A percentile compares a stretch with the other conserved stretches of the same genome.
These are phyloP conservation scores for Fusarium sterilihyphosum DNA, from an alignment of 2,329 filamentous ascomycete species.

Conservation along the genomic window DNA sequence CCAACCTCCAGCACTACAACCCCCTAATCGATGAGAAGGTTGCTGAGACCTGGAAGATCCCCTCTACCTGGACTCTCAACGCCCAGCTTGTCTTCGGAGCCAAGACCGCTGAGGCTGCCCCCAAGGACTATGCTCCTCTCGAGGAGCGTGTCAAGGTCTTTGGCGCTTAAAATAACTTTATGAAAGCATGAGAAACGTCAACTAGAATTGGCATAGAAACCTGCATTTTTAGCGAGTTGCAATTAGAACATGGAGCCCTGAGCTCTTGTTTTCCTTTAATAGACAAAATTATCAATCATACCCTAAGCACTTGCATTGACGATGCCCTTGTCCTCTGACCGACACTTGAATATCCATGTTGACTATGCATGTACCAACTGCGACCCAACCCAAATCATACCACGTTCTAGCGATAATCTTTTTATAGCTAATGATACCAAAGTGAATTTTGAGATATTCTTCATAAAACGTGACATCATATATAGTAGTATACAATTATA, in stretches of 20 bases:
- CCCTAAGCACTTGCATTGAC: neutral
- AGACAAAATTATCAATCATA: neutral
- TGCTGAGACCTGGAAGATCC: slow-evolving; percentile 73
- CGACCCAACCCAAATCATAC: neutral
- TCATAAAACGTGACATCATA: neutral
- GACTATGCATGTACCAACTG: neutral
- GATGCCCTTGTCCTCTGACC: neutral
- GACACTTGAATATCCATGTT: neutral
- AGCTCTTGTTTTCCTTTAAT: neutral
- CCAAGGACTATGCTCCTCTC: slow-evolving; percentile 72
- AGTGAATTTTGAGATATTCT: neutral
- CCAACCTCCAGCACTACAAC: slow-evolving; percentile 95
- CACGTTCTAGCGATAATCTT: neutral
- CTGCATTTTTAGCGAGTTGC: slow-evolving; percentile 26
- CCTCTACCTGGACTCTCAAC: slow-evolving; percentile 77
- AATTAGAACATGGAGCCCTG: slow-evolving; percentile 7
- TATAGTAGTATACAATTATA: slow-evolving; percentile 20
- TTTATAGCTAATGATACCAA: neutral
- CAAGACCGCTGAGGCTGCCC: slow-evolving; percentile 62
- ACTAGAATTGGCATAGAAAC: neutral
- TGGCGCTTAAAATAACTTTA: slow-evolving; percentile 55
- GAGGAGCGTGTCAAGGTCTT: slow-evolving; percentile 75
- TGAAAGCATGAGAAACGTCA: slow-evolving; percentile 5
- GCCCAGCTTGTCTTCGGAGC: slow-evolving; percentile 88
- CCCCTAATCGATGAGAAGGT: slow-evolving; percentile 82